phyloP scores from a whole-genome alignment of 768 basidiomycete species.

The Strobilomyces dryophilus region DNA sequence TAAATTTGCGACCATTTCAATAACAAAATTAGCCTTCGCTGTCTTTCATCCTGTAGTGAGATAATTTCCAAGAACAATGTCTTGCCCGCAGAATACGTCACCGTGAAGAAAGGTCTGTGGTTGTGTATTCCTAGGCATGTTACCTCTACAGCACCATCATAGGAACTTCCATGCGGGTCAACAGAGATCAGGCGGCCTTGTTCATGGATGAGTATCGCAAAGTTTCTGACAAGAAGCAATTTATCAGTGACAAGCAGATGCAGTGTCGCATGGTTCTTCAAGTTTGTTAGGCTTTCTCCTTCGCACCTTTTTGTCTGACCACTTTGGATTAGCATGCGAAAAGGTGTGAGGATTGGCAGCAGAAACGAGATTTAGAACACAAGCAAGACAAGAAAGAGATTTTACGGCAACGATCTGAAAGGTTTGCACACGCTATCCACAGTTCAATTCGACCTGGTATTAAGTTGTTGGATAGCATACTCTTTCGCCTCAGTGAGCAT shows the following conservation, averaged over 20 bases:
- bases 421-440: neutral
- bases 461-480: conserved; percentile 4
- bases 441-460: neutral
- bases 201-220: conserved; percentile 7
- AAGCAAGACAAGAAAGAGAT: neutral
- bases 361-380: neutral
- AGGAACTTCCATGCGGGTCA: neutral
- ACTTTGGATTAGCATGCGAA: neutral
- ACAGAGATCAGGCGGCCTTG: conserved; percentile 5
- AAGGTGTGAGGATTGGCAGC: conserved; percentile 6
- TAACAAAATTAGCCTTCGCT: neutral
- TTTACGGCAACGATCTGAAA: neutral
- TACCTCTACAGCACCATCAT: neutral
- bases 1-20: neutral
- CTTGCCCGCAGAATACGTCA: neutral
- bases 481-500: conserved; percentile 1
- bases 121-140: neutral
- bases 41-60: neutral
- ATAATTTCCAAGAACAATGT: neutral
- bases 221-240: neutral
- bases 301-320: neutral
- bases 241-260: neutral
- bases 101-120: neutral
- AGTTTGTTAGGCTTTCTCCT: neutral
- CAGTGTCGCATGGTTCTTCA: neutral